Percentiles rank a stretch among this genome's conserved stretches.
These are phyloP conservation scores for Clarireedia sp. DNA, from an alignment of 2,329 filamentous ascomycete genomes.

Conservation along the genomic window DNA sequence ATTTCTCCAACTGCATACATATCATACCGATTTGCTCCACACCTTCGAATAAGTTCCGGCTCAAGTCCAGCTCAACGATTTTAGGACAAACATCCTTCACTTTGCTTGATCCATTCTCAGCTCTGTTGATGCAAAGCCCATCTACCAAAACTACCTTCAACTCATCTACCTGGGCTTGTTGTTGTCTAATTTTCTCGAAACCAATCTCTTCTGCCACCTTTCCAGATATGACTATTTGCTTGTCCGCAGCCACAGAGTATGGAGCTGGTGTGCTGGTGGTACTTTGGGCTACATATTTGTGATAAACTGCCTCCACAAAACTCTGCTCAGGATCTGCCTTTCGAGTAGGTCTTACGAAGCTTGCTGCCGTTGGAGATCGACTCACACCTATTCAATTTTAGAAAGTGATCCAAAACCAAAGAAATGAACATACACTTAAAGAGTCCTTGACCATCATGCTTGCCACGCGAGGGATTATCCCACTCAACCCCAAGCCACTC, in stretches of 20 bases:
- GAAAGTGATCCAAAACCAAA: background rate
- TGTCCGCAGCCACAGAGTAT: constrained; percentile 29
- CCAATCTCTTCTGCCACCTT: constrained; percentile 92
- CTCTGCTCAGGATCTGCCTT: constrained; percentile 58
- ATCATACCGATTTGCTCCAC: constrained; percentile 62
- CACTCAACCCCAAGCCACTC: constrained; percentile 93
- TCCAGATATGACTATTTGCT: constrained; percentile 59
- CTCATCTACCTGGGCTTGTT: constrained; percentile 70
- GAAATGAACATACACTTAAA: constrained; percentile 59
- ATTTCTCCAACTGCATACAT: constrained; percentile 57
- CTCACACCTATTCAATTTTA: constrained; percentile 41
- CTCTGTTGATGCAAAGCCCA: constrained; percentile 52
- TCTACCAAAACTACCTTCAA: constrained; percentile 78
- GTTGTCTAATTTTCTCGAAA: constrained; percentile 81
- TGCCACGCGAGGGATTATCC: constrained; percentile 80
- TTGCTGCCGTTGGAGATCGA: constrained; percentile 63
- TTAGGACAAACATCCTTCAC: constrained; percentile 51
- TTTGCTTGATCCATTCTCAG: constrained; percentile 28
- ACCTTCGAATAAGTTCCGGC: constrained; percentile 69
- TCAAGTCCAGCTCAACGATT: constrained; percentile 74
- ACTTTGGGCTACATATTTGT: constrained; percentile 59
- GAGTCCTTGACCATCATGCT: constrained; percentile 82
- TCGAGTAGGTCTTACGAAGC: constrained; percentile 76
- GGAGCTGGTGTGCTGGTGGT: constrained; percentile 14
- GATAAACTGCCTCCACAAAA: constrained; percentile 71